Conservation (phyloP, 495 filamentous ascomycete genomes). For the Aspergillus nidulans region DNA sequence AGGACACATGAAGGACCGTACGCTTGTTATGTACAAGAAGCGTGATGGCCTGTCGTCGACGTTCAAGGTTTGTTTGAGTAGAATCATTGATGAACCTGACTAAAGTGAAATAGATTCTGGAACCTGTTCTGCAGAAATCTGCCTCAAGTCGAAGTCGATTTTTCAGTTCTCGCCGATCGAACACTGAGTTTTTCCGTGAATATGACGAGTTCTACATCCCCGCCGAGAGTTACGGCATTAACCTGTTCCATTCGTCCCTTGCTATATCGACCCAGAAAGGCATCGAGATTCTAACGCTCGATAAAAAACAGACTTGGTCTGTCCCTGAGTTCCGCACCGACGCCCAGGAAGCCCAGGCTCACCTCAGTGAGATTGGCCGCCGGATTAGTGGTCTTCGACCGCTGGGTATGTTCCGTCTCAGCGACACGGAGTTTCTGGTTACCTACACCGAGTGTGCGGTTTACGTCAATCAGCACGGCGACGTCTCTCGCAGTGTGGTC, state of each 20-base stretch:
- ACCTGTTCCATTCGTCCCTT: slow-evolving; percentile 90
- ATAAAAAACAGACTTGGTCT: slow-evolving; percentile 89
- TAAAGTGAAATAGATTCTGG: slow-evolving; percentile 56
- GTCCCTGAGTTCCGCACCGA: slow-evolving; percentile 73
- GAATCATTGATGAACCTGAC: not conserved
- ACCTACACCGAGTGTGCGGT: slow-evolving; percentile 92
- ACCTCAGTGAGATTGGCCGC: slow-evolving; percentile 72
- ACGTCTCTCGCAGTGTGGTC: slow-evolving; percentile 84
- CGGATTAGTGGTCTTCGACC: slow-evolving; percentile 78
- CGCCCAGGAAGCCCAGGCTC: slow-evolving; percentile 48
- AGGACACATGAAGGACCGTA: slow-evolving; percentile 93
- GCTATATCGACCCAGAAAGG: slow-evolving; percentile 86
- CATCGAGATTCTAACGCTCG: slow-evolving; percentile 93
- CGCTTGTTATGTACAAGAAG: slow-evolving; percentile 94
- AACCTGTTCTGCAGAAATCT: slow-evolving; percentile 85
- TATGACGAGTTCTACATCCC: slow-evolving; percentile 99
- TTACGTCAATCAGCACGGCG: slow-evolving; percentile 97
- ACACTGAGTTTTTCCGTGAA: slow-evolving; percentile 94
- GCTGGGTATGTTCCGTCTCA: slow-evolving; percentile 93
- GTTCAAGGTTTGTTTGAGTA: slow-evolving; percentile 60
- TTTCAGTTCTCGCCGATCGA: slow-evolving; percentile 60
- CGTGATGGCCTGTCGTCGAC: slow-evolving; percentile 85
- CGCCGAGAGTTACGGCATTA: slow-evolving; percentile 90
- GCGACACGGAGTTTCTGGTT: slow-evolving; percentile 88
- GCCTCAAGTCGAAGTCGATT: slow-evolving; percentile 56